Conservation (phyloP, 2,329 filamentous ascomycete genomes). For the Phialemoniopsis sp. region DNA sequence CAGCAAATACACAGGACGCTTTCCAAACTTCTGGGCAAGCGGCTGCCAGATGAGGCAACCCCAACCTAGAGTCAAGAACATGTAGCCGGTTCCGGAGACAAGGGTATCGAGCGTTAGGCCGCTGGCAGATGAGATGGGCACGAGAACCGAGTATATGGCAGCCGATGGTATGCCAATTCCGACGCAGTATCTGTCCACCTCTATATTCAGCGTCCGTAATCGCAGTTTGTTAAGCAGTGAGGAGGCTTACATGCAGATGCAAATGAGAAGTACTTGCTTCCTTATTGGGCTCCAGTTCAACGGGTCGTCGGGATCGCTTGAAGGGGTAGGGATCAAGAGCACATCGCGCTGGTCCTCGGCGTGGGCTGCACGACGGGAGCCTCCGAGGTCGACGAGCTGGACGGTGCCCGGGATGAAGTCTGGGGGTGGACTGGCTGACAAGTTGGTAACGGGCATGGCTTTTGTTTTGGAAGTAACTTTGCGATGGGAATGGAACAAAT, state of each 20-base stretch:
- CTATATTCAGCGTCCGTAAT: too few species aligned
- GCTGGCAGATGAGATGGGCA: constrained; percentile 17
- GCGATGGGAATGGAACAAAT: too few species aligned
- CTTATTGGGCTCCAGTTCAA: constrained; percentile 9
- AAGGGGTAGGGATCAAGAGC: constrained; percentile 12
- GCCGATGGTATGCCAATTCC: constrained; percentile 30
- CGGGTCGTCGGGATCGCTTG: too few species aligned
- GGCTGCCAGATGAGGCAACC: constrained; percentile 39
- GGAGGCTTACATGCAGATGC: constrained; percentile 18
- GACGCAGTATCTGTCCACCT: too few species aligned
- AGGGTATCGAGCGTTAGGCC: constrained; percentile 17
- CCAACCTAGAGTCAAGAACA: constrained; percentile 33
- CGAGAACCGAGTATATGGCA: constrained; percentile 22
- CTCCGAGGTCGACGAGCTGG: constrained; percentile 32
- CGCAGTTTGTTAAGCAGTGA: constrained; percentile 8
- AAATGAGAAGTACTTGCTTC: constrained; percentile 18
- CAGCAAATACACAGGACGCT: constrained; percentile 30
- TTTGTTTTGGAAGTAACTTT: too few species aligned
- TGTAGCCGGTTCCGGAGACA: constrained; percentile 22
- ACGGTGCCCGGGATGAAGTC: constrained; percentile 30
- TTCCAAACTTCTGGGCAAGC: constrained; percentile 35
- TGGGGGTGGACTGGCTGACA: too few species aligned
- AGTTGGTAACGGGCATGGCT: too few species aligned
- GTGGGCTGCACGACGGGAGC: too few species aligned
- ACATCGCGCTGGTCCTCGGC: too few species aligned